Conservation (phyloP, 2,329 filamentous ascomycete species). For the Ophiostoma novo-ulmi region DNA sequence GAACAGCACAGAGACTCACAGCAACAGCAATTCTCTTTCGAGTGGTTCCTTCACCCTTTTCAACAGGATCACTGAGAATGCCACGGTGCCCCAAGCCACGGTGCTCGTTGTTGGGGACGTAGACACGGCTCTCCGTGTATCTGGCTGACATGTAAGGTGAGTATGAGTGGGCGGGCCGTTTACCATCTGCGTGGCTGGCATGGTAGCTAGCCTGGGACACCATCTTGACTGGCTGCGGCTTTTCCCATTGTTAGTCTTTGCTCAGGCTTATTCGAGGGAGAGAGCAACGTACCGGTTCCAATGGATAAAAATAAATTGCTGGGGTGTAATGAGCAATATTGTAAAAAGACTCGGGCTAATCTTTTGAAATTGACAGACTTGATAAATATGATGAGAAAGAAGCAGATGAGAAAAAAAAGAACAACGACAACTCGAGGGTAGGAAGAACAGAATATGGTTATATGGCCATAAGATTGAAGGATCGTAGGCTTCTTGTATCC, state of each 20-base stretch:
- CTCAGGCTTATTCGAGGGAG: too few relatives aligned
- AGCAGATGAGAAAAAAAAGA: neutral
- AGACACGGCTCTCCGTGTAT: slow-evolving; percentile 38
- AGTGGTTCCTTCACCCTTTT: slow-evolving; percentile 41
- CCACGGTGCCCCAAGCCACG: slow-evolving; percentile 26
- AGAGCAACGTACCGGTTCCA: too few relatives aligned
- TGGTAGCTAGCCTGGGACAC: slow-evolving; percentile 40
- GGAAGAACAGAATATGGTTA: neutral
- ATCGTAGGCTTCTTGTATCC: neutral
- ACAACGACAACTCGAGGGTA: neutral
- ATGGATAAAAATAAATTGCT: neutral
- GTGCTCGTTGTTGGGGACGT: slow-evolving; percentile 28
- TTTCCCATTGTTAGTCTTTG: neutral
- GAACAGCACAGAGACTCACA: slow-evolving; percentile 39
- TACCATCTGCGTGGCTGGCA: slow-evolving; percentile 33
- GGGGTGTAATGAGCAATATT: neutral
- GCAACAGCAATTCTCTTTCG: slow-evolving; percentile 57
- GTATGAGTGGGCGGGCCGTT: slow-evolving; percentile 42
- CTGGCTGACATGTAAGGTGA: slow-evolving; percentile 35
- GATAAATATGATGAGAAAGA: neutral
- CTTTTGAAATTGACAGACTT: neutral
- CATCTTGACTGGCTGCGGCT: slow-evolving; percentile 34
- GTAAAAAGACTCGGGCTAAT: neutral
- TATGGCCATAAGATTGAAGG: neutral
- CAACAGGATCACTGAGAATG: slow-evolving; percentile 40